A percentile compares a stretch with the other conserved stretches of the same genome.
phyloP scores from a whole-genome alignment of 169 alveolate genomes.

The Plasmodium coatneyi region DNA sequence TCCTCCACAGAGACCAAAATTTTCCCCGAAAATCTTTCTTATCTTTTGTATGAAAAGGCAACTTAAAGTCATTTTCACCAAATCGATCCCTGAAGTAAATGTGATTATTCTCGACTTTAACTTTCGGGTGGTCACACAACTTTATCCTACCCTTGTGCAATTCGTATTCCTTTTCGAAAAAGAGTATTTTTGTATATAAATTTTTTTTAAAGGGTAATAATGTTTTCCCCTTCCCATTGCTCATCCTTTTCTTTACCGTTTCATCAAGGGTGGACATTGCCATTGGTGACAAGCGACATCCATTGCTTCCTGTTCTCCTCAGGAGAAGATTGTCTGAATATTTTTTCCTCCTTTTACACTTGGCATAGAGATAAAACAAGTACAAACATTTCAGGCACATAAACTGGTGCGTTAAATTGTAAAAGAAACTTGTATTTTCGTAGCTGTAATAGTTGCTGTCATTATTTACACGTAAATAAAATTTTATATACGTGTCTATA shows the following conservation, averaged over 20 bases:
- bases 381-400: conserved; percentile 68
- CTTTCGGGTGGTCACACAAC: conserved; percentile 14
- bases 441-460: conserved; percentile 32
- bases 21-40: neutral
- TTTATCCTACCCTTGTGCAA: conserved; percentile 3
- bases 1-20: conserved; percentile 11
- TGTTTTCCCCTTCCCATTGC: neutral
- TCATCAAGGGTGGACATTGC: neutral
- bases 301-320: neutral
- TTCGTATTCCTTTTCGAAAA: conserved; percentile 55
- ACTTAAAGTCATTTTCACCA: conserved; percentile 34
- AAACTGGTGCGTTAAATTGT: conserved; percentile 61
- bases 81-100: conserved; percentile 45
- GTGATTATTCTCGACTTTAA: conserved; percentile 17
- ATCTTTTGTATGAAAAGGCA: conserved; percentile 15
- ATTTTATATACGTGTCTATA: conserved; percentile 40
- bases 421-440: conserved; percentile 44
- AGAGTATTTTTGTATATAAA: conserved; percentile 58
- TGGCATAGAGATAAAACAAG: conserved; percentile 59
- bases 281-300: neutral
- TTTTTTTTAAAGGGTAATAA: neutral
- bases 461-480: conserved; percentile 52
- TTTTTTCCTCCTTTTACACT: conserved; percentile 4
- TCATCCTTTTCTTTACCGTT: neutral
- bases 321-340: neutral